These are phyloP conservation scores for Amanita rimosa DNA, from an alignment of 768 basidiomycete genomes.

Conservation along the genomic window DNA sequence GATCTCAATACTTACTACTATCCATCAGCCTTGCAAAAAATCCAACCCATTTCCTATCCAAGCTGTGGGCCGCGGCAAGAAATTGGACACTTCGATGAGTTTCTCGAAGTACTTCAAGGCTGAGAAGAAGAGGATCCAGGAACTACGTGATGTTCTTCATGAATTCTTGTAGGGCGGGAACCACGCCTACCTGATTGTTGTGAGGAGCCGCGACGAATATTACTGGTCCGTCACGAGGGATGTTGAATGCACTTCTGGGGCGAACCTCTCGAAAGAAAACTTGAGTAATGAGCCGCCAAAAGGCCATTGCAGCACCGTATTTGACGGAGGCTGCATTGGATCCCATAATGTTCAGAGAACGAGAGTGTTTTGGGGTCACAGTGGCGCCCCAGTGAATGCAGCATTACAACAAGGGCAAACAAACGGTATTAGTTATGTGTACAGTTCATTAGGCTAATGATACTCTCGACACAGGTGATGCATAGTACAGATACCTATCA, in stretches of 20 bases:
- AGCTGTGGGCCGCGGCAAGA: constrained; percentile 81
- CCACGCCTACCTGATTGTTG: constrained; percentile 62
- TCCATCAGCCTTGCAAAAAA: constrained; percentile 76
- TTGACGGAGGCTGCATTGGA: constrained; percentile 15
- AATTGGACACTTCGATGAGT: constrained; percentile 74
- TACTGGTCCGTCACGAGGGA: constrained; percentile 81
- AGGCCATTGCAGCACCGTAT: constrained; percentile 72
- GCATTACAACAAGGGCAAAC: constrained; percentile 10
- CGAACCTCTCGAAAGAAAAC: constrained; percentile 96
- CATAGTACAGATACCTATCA: constrained; percentile 9
- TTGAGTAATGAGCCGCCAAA: constrained; percentile 80
- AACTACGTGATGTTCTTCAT: constrained; percentile 40
- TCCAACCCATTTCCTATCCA: constrained; percentile 72
- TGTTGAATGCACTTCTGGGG: constrained; percentile 89
- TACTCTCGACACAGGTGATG: background rate
- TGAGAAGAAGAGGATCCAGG: constrained; percentile 80
- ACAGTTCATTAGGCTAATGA: background rate
- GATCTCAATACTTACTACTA: constrained; percentile 49
- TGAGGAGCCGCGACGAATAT: constrained; percentile 93
- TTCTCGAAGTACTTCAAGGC: constrained; percentile 79
- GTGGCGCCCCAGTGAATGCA: background rate
- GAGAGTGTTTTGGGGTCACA: background rate
- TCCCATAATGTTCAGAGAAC: constrained; percentile 11
- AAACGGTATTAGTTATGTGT: constrained; percentile 3
- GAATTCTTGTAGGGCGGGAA: background rate